Evolutionary conservation across 2,329 filamentous ascomycete genomes (phyloP), one percentile per base, ranked within the genome.

Genomic region (Cercospora zeae-maydis): DNA sequence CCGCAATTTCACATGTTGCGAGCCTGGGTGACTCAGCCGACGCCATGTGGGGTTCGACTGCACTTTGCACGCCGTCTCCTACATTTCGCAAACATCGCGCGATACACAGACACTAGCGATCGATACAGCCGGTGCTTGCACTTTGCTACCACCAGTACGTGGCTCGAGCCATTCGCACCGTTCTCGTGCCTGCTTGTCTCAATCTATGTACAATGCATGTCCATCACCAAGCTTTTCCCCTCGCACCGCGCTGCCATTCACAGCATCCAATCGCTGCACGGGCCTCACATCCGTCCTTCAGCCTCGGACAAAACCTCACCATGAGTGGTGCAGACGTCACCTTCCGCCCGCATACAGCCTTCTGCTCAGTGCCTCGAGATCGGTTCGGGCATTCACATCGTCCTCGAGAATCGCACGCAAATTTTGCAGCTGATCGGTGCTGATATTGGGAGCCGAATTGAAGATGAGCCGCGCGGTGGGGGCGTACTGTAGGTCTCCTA

Each of bases 361-460:
- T 53, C 61, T 57, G 13, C 68, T 67, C 54, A 78, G 66, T 8
- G 69, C 69, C n/a, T 67, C 65, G 10, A 80, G 72, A 64, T 92
- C 86, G 1, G 86, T 83, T 21, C 86, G 81, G 0, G 90, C 85
- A 21, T 82, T 83, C 0, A 86, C 85, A 59, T 92, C 87, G 10
- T 82, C 80, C 55, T 87, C 83, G 24, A 92, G 81, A 13, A 93
- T 87, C 39, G 84, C 82, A 57, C 84, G 82, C 65, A 97, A 84
- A 30, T 95, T 85, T 60, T 84, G 81, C 84, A 95, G 88, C 72
- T 96, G 90, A 14, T 84, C 70, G 52, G 75, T 73, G 9, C 70
- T 70, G 30, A 80, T 75, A 34, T 61, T 52, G 19, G 70, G 67
- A 2, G 67, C 63, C 34, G 58, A 57, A 10, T 31, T 51, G n/a